Base-by-base conservation (phyloP, 2,329 filamentous ascomycete species). In the Mariannaea elegans region DNA sequence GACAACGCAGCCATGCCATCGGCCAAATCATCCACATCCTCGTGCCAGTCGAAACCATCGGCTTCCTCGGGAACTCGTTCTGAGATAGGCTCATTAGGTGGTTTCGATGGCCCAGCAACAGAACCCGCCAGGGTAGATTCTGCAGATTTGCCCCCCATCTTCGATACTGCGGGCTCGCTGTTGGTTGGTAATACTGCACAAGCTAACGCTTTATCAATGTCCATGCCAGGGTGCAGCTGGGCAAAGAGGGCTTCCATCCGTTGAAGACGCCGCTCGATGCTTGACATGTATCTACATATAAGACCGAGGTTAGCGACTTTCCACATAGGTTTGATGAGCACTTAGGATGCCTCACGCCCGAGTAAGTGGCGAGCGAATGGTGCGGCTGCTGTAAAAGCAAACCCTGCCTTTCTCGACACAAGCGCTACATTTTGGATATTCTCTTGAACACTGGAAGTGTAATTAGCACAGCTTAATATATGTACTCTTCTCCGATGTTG, bases 1-100 rank as follows among this genome's bases (percentile, higher is more conserved):
- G 74, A 72, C 13, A 77, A 55, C 2, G 75, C 70, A 13, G 74
- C 74, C 73, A 76, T 76, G 16, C 75, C 75, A 65, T 76, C 75
- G 2, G 69, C 70, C 19, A 74, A 55, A 12, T 71, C 70, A 46
- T 72, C 67, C 14, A 71, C 66, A 32, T 73, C 70, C 51, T 76
- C 74, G 32, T 71, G 68, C 73, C 72, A 75, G 46, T 74, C 72
- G 31, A 73, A 75, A 4, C 71, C 72, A 53, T 73, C 72, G 2
- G 71, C 65, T 23, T 71, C 67, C 4, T 71, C 65, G 1, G 71
- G 72, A 6, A 74, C 70, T 16, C 66, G 63, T 53, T 73, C 66
- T 2, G 70, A 70, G 9, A 73, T 69, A 19, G 65, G 24, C 5
- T 27, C 24, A 9, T 27, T 27, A 27, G 24, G 24, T 27, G 24